These are phyloP conservation scores for Pseudozyma thailandica DNA, from an alignment of 1,284 basidiomycete genomes.

Conservation along the genomic window DNA sequence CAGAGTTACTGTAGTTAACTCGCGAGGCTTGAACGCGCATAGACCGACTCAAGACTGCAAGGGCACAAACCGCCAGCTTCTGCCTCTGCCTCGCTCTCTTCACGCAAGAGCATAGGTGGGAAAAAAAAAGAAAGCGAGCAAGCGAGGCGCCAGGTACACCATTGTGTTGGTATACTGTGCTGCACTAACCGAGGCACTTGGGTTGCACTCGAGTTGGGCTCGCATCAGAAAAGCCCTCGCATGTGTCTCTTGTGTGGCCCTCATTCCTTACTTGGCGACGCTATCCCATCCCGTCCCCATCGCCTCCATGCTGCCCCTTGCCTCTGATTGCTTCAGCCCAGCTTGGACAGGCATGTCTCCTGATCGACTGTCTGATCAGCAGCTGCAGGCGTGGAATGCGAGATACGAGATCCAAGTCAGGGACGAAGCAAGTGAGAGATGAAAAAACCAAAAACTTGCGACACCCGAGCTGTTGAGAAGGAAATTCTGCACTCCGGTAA, in stretches of 20 bases:
- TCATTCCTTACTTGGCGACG: neutral
- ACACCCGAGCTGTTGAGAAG: slow-evolving; percentile 1
- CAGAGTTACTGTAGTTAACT: too few species aligned
- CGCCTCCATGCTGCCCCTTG: neutral
- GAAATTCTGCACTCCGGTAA: slow-evolving; percentile 11
- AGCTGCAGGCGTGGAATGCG: too few species aligned
- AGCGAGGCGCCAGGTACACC: slow-evolving; percentile 18
- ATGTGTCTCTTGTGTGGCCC: slow-evolving; percentile 5
- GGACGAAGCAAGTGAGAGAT: neutral
- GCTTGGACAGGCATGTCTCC: too few species aligned
- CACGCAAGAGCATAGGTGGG: slow-evolving; percentile 15
- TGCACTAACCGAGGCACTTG: slow-evolving; percentile 41
- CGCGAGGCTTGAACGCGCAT: slow-evolving; percentile 2
- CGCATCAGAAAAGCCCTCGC: neutral
- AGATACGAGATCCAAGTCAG: neutral
- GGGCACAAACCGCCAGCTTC: too few species aligned
- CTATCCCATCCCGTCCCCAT: neutral
- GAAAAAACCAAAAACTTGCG: neutral
- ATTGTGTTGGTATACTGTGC: too few species aligned
- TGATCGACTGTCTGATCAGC: too few species aligned
- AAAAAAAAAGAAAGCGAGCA: slow-evolving; percentile 5
- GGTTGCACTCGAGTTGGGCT: slow-evolving; percentile 6
- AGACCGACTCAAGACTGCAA: too few species aligned
- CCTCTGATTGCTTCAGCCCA: neutral
- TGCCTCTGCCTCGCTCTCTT: slow-evolving; percentile 1